phyloP scores from a whole-genome alignment of 225 moss, liverwort and hornwort genomes.

The Polytrichum commune region DNA sequence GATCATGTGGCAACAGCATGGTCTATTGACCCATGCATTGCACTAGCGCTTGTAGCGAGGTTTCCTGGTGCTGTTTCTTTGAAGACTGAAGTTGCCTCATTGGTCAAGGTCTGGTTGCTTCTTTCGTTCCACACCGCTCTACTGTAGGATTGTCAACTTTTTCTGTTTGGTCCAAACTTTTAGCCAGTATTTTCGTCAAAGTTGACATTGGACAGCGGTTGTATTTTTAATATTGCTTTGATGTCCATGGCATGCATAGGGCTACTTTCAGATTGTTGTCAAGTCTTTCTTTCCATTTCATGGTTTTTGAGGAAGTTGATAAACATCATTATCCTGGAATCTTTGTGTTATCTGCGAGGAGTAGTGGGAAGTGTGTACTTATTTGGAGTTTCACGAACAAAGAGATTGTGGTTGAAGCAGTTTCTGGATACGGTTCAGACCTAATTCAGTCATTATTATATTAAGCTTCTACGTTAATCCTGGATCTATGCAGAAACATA shows the following conservation, averaged over 20 bases:
- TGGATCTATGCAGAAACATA: conserved; percentile 49
- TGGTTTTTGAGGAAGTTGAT: no score
- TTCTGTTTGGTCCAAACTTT: not conserved
- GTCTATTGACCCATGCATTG: conserved; percentile 74
- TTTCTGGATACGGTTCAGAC: no score
- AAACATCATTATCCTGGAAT: no score
- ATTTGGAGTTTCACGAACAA: not conserved
- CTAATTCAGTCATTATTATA: no score
- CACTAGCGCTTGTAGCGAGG: conserved; percentile 68
- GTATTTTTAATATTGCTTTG: no score
- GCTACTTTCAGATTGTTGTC: no score
- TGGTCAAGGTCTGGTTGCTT: conserved; percentile 65
- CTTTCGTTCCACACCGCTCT: conserved; percentile 2
- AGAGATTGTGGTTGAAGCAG: not conserved
- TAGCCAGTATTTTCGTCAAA: no score
- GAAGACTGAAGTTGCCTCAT: conserved; percentile 54
- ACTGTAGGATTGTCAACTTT: not conserved
- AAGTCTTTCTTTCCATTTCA: no score
- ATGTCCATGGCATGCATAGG: no score
- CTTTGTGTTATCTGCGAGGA: no score
- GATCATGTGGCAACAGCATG: conserved; percentile 74
- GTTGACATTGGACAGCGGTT: no score
- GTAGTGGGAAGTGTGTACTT: not conserved
- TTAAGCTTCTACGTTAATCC: not conserved
- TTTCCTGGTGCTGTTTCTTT: conserved; percentile 62